These are phyloP conservation scores for Fagopyrum homotropicum DNA, from an alignment of 148 eudicot species.

Conservation along the genomic window DNA sequence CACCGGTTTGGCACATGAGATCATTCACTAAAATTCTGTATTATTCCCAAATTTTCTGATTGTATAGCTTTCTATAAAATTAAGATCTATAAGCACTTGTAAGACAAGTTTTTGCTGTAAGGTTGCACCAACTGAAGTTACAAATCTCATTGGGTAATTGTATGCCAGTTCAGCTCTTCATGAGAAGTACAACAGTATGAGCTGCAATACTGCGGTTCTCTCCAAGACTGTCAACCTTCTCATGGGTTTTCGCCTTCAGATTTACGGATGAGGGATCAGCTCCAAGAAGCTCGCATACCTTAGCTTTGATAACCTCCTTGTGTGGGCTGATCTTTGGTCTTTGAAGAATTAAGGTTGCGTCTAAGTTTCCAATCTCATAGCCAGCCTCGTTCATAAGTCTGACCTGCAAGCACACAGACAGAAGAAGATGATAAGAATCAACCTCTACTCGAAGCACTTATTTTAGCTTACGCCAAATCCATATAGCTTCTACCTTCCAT, in stretches of 20 bases:
- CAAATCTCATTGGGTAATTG: background rate
- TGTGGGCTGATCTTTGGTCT: slow-evolving; percentile 90
- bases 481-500: too few relatives aligned
- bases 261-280: slow-evolving; percentile 79
- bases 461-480: too few relatives aligned
- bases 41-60: background rate
- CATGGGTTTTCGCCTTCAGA: slow-evolving; percentile 93
- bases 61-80: background rate
- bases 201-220: slow-evolving; percentile 97
- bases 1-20: background rate
- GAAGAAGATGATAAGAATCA: background rate
- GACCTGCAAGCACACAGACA: slow-evolving; percentile 39
- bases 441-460: background rate
- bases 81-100: background rate
- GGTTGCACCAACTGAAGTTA: background rate
- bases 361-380: slow-evolving; percentile 87
- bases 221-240: slow-evolving; percentile 95
- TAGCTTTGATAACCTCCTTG: slow-evolving; percentile 69
- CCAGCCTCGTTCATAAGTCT: slow-evolving; percentile 95
- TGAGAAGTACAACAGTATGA: slow-evolving; percentile 80
- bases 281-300: slow-evolving; percentile 71
- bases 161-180: slow-evolving; percentile 45
- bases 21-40: background rate
- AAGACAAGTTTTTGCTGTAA: background rate
- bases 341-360: slow-evolving; percentile 86